A percentile compares a stretch with the other conserved stretches of the same genome.
Conservation (phyloP, 805 yeast species). For the Hanseniaspora vineae region DNA sequence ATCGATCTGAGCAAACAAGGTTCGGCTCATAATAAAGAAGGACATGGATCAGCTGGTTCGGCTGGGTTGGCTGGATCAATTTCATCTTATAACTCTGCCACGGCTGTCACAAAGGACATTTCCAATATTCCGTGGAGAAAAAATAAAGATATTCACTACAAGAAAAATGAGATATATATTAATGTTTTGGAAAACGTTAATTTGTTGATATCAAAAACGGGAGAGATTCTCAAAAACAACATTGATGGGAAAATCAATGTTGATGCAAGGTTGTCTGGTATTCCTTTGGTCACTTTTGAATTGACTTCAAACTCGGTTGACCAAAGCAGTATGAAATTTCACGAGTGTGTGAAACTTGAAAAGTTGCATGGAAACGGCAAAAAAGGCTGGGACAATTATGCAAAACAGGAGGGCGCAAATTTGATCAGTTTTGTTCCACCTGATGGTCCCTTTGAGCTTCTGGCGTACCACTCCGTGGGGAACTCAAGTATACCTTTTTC, state of each 20-base stretch:
- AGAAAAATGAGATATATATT: slow-evolving; percentile 68
- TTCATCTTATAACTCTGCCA: too few relatives aligned
- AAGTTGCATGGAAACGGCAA: slow-evolving; percentile 31
- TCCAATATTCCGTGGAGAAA: slow-evolving; percentile 49
- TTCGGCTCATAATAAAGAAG: too few relatives aligned
- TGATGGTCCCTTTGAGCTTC: slow-evolving; percentile 74
- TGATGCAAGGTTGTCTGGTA: slow-evolving; percentile 64
- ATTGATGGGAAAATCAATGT: slow-evolving; percentile 66
- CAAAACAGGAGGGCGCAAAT: too few relatives aligned
- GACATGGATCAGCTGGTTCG: too few relatives aligned
- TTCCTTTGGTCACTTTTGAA: slow-evolving; percentile 75
- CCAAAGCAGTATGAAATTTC: slow-evolving; percentile 56
- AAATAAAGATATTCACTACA: slow-evolving; percentile 49
- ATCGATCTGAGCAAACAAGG: too few relatives aligned
- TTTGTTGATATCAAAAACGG: slow-evolving; percentile 52
- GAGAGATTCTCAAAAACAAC: slow-evolving; percentile 51
- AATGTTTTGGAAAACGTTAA: slow-evolving; percentile 67
- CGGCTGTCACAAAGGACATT: neutral
- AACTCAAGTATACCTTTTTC: slow-evolving; percentile 60
- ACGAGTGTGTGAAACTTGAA: slow-evolving; percentile 69
- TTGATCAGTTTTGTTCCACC: slow-evolving; percentile 68
- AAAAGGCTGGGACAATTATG: too few relatives aligned
- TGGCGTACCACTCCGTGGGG: slow-evolving; percentile 53
- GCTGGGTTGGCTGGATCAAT: too few relatives aligned
- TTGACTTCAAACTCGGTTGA: slow-evolving; percentile 43